These are phyloP conservation scores for Groenewaldozyma salmanticensis DNA, from an alignment of 805 yeast genomes.

Conservation along the genomic window DNA sequence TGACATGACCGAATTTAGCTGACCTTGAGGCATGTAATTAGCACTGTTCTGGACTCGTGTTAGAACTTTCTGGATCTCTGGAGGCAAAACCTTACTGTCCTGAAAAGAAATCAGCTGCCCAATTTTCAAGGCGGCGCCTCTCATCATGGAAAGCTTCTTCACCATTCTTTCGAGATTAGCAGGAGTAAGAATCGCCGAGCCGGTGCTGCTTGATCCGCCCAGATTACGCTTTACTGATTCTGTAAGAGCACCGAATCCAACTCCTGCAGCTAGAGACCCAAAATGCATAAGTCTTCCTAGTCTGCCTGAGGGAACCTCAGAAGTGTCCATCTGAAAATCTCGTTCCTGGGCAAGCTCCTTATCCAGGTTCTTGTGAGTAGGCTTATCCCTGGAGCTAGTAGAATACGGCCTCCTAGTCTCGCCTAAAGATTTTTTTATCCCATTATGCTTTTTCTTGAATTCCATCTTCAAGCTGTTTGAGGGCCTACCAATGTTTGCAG, in stretches of 20 bases:
- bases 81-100: slow-evolving; percentile 75
- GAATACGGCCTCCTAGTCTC: neutral
- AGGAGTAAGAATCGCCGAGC: slow-evolving; percentile 57
- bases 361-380: neutral
- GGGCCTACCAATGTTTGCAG: too few relatives aligned
- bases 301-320: slow-evolving; percentile 80
- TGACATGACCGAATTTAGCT: slow-evolving; percentile 65
- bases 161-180: slow-evolving; percentile 82
- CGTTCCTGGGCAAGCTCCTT: slow-evolving; percentile 17
- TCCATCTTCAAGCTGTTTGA: too few relatives aligned
- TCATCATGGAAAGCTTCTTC: slow-evolving; percentile 79
- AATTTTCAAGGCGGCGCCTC: slow-evolving; percentile 96
- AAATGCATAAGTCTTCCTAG: slow-evolving; percentile 87
- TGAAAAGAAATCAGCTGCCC: slow-evolving; percentile 98
- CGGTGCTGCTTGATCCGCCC: slow-evolving; percentile 12
- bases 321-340: slow-evolving; percentile 43
- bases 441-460: neutral
- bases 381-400: neutral
- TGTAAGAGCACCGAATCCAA: slow-evolving; percentile 73
- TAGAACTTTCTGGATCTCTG: slow-evolving; percentile 71
- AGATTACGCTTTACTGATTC: slow-evolving; percentile 61
- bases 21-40: slow-evolving; percentile 92
- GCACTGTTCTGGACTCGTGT: slow-evolving; percentile 87
- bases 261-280: slow-evolving; percentile 84
- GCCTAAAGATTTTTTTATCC: neutral